Evolutionary conservation across 164 flowering plant species (phyloP).

Genomic region (Annona cherimola): DNA sequence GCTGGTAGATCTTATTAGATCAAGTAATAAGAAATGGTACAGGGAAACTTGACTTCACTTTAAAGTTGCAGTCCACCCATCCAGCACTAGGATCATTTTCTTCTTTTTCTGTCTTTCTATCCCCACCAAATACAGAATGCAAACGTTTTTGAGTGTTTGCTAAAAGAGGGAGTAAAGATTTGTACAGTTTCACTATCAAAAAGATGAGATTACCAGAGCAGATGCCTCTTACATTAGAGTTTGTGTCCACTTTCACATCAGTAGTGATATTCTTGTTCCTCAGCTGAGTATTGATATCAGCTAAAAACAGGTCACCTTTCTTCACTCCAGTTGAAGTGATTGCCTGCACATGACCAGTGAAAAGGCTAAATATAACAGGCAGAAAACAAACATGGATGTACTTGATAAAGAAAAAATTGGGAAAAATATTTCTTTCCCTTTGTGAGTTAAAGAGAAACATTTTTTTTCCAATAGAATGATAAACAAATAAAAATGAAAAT

Average conservation of each 20-base stretch:
- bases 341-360: conserved; percentile 34
- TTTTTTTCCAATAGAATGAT: background rate
- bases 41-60: too few relatives aligned
- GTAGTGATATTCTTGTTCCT: conserved; percentile 87
- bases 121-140: background rate
- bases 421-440: background rate
- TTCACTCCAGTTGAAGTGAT: conserved; percentile 72
- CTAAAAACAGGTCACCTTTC: conserved; percentile 78
- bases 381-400: background rate
- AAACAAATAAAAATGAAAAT: background rate
- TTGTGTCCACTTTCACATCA: conserved; percentile 88
- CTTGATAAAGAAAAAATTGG: background rate
- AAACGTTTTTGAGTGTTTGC: background rate
- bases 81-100: too few relatives aligned
- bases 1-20: too few relatives aligned
- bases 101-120: too few relatives aligned
- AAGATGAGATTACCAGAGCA: background rate
- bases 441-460: background rate
- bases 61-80: too few relatives aligned
- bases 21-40: too few relatives aligned
- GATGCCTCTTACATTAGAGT: conserved; percentile 65
- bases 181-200: background rate
- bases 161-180: background rate
- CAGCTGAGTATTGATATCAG: conserved; percentile 76
- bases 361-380: background rate